Conservation (phyloP, 164 flowering plant species). For the Macadamia integrifolia region DNA sequence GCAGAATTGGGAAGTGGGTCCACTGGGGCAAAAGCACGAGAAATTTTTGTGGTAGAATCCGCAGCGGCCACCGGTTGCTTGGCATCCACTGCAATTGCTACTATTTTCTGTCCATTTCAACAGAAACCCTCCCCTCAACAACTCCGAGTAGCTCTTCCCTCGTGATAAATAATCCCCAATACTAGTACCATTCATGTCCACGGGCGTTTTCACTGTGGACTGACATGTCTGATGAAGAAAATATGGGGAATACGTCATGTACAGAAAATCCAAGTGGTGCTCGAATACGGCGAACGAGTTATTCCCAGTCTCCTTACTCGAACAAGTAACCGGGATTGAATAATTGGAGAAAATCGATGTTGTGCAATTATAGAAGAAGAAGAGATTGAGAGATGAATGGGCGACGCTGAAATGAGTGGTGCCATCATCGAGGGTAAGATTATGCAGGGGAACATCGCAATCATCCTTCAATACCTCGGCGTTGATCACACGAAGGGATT, state of each 20-base stretch:
- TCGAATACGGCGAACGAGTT: not conserved
- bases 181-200: no score
- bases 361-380: not conserved
- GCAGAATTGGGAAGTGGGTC: no score
- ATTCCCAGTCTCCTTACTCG: not conserved
- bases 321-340: not conserved
- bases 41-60: no score
- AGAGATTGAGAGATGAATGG: not conserved
- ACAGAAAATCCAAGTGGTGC: not conserved
- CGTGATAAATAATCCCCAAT: no score
- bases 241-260: no score
- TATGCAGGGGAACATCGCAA: constrained; percentile 3
- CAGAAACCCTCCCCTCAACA: no score
- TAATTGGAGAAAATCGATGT: not conserved
- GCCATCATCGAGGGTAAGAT: not conserved
- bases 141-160: no score
- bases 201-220: not conserved
- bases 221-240: not conserved
- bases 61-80: no score
- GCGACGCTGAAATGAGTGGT: not conserved
- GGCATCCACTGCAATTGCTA: no score
- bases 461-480: not conserved
- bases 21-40: no score
- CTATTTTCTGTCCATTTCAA: no score
- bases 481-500: constrained; percentile 6